Conservation (phyloP, 768 basidiomycete genomes). For the Rhodotorula toruloides region DNA sequence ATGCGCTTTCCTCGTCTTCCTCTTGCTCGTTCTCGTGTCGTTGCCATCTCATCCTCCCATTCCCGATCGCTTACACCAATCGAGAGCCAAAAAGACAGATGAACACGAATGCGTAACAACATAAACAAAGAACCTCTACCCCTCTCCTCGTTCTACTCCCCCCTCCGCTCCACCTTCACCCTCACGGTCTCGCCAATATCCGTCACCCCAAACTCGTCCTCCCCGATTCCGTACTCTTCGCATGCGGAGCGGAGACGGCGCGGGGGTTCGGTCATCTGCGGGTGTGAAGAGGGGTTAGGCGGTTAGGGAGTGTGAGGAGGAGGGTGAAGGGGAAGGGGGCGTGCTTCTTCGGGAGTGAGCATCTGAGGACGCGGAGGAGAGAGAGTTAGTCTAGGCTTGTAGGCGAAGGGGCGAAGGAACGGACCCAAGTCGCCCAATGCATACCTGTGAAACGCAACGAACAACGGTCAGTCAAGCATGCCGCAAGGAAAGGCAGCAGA, state of each 20-base stretch:
- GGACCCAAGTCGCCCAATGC: conserved; percentile 53
- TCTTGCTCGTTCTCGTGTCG: no score
- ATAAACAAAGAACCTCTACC: neutral
- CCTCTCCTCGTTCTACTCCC: neutral
- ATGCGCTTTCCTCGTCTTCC: no score
- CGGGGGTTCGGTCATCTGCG: conserved; percentile 59
- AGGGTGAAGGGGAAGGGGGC: neutral
- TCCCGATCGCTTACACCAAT: no score
- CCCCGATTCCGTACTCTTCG: conserved; percentile 54
- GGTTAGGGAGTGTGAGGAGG: neutral
- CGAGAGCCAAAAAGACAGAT: no score
- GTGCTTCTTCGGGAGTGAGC: conserved; percentile 2
- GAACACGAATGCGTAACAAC: no score
- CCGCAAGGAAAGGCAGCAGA: neutral
- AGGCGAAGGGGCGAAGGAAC: neutral
- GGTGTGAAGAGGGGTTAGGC: conserved; percentile 36
- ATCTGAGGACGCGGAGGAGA: neutral
- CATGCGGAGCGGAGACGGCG: conserved; percentile 55
- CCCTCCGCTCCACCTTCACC: conserved; percentile 14
- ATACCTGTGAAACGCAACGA: conserved; percentile 1
- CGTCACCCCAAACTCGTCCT: conserved; percentile 56
- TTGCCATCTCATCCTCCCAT: no score
- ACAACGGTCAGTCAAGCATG: neutral
- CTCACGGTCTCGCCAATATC: conserved; percentile 59
- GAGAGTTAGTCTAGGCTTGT: no score